Conservation (phyloP, 2,329 filamentous ascomycete genomes). For the Pestalotiopsis sp. region DNA sequence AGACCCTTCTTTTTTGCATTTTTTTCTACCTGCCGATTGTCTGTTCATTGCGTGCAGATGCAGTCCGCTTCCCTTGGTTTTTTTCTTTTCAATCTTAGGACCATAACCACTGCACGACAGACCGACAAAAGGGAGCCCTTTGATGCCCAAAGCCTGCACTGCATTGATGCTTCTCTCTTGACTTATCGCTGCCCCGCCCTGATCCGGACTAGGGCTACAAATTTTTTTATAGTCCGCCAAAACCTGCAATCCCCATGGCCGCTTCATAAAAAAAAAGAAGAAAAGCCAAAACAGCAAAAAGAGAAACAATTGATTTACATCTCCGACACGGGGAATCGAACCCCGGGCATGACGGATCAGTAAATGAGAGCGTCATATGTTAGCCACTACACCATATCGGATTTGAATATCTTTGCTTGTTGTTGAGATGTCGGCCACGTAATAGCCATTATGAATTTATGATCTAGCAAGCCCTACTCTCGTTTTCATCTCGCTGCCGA, state of each 20-base stretch:
- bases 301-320: background rate
- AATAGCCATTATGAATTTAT: background rate
- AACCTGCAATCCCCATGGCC: background rate
- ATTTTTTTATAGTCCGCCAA: background rate
- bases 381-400: slow-evolving; percentile 1
- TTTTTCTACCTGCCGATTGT: background rate
- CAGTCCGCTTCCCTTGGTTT: background rate
- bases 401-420: background rate
- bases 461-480: background rate
- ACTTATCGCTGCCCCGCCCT: background rate
- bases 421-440: background rate
- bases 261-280: no score
- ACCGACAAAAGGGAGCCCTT: background rate
- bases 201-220: background rate
- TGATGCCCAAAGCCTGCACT: background rate
- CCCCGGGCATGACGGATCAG: slow-evolving; percentile 25
- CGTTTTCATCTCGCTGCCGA: background rate
- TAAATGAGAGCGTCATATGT: slow-evolving; percentile 3
- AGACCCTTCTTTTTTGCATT: background rate
- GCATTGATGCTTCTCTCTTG: background rate
- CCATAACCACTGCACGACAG: background rate
- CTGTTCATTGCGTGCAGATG: background rate
- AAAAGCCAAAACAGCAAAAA: no score
- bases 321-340: slow-evolving; percentile 31
- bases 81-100: background rate